Percentiles rank a stretch among this genome's conserved stretches.
These are phyloP conservation scores for Lentinula sp. DNA, from an alignment of 768 basidiomycete species.

Conservation along the genomic window DNA sequence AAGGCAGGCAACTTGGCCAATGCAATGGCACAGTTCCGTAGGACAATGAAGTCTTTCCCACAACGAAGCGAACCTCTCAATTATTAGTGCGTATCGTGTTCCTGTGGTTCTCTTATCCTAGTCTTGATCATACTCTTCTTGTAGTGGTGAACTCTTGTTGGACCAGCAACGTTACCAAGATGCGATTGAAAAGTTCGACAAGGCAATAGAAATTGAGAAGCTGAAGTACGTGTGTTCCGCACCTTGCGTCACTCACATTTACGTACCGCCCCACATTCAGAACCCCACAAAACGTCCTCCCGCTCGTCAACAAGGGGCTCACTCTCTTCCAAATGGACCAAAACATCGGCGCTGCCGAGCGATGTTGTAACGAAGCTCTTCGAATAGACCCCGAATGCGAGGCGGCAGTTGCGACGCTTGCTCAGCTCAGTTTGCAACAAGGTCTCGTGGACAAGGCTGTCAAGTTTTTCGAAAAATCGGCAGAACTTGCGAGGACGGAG, in stretches of 20 bases:
- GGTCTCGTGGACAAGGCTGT: slow-evolving; percentile 83
- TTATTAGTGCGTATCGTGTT: slow-evolving; percentile 70
- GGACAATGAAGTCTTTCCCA: slow-evolving; percentile 81
- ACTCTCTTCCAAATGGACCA: slow-evolving; percentile 95
- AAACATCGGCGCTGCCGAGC: slow-evolving; percentile 76
- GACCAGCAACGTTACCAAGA: slow-evolving; percentile 89
- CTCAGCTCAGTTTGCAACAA: slow-evolving; percentile 89
- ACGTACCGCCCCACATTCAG: background rate
- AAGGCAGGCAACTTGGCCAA: slow-evolving; percentile 73
- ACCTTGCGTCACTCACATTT: background rate
- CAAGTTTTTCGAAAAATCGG: slow-evolving; percentile 79
- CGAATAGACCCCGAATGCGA: slow-evolving; percentile 90
- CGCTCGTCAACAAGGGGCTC: slow-evolving; percentile 96
- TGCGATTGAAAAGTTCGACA: slow-evolving; percentile 88
- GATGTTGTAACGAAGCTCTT: slow-evolving; percentile 84
- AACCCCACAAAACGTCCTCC: slow-evolving; percentile 73
- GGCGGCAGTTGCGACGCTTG: slow-evolving; percentile 92
- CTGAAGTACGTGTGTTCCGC: slow-evolving; percentile 34
- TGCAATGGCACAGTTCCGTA: slow-evolving; percentile 87
- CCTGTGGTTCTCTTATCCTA: background rate
- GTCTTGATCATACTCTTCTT: background rate
- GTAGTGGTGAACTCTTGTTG: slow-evolving; percentile 87
- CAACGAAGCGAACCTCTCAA: slow-evolving; percentile 85
- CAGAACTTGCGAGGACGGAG: slow-evolving; percentile 84
- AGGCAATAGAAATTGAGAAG: slow-evolving; percentile 84